Evolutionary conservation across 495 filamentous ascomycete species (phyloP), one percentile per base, ranked within the genome.

Genomic region (Podospora fimiseda): DNA sequence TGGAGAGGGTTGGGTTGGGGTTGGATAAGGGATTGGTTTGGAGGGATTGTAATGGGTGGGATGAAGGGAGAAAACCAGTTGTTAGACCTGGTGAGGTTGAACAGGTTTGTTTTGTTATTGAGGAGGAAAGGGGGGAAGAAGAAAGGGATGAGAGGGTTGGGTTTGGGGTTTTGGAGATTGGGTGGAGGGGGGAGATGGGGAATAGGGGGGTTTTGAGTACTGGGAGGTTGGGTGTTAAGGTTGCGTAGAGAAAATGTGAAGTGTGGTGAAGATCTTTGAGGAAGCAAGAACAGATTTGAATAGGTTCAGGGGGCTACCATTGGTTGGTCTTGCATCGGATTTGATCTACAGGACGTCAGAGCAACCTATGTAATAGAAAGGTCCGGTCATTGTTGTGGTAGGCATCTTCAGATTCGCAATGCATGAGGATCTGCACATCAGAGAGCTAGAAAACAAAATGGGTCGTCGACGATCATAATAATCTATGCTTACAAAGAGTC

Each of bases 181-280:
- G 88, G 55, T 98, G 93, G 93, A 75, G 90, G 52, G 84, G 85
- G 47, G 79, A 86, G 51, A 91, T 96, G 87, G 93, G 93, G 2
- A 91, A 94, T 70, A 79, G 82, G 56, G 93, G 93, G 4, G 88
- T 84, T 60, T 74, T 98, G 60, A 87, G 81, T 30, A 98, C 93
- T 15, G 90, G 90, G 19, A 91, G 85, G 74, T 68, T 98, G 53
- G 82, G 88, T 39, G 70, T 75, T 11, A 67, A 67, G 55, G 39
- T 67, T 47, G 60, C 50, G 55, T 59, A 55, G 52, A 45, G 48
- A 48, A 30, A 48, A 33, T 21, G 39, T 18, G 22, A 20, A 40
- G 50, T n/a, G n/a, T n/a, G n/a, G n/a, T n/a, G n/a, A n/a, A n/a
- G n/a, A n/a, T n/a, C n/a, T n/a, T n/a, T n/a, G n/a, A n/a, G n/a